These are phyloP conservation scores for Cryphonectria nitschkei DNA, from an alignment of 2,329 filamentous ascomycete species.

Conservation along the genomic window DNA sequence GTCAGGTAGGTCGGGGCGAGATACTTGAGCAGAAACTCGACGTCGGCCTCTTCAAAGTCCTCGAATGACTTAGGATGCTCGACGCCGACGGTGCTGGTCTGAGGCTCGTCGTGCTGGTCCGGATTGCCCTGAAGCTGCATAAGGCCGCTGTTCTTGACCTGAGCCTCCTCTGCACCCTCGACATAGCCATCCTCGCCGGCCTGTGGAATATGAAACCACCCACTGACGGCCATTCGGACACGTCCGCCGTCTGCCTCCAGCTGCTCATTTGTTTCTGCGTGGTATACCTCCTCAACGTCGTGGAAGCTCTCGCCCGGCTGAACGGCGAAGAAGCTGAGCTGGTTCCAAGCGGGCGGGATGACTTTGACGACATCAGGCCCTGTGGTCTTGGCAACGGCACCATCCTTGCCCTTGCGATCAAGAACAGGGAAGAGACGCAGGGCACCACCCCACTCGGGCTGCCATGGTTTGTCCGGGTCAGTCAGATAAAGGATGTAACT, in stretches of 20 bases:
- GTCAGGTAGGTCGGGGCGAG: slow-evolving; percentile 89
- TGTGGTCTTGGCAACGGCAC: slow-evolving; percentile 78
- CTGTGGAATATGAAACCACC: slow-evolving; percentile 99
- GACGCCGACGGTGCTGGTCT: slow-evolving; percentile 58
- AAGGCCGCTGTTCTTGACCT: slow-evolving; percentile 86
- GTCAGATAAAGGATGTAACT: slow-evolving; percentile 98
- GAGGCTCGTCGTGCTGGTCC: slow-evolving; percentile 84
- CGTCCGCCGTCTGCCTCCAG: slow-evolving; percentile 72
- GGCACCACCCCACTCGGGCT: slow-evolving; percentile 89
- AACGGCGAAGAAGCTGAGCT: slow-evolving; percentile 96
- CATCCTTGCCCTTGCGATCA: slow-evolving; percentile 67
- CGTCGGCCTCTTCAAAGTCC: slow-evolving; percentile 72
- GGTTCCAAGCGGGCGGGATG: slow-evolving; percentile 95
- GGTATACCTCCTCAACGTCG: slow-evolving; percentile 97
- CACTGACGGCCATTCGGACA: slow-evolving; percentile 95
- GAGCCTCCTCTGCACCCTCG: slow-evolving; percentile 82
- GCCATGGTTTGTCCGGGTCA: slow-evolving; percentile 89
- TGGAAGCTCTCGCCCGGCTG: slow-evolving; percentile 99
- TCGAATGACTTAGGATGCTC: slow-evolving; percentile 49
- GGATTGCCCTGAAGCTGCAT: slow-evolving; percentile 92
- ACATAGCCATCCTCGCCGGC: slow-evolving; percentile 90
- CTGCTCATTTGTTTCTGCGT: slow-evolving; percentile 61
- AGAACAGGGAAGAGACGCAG: slow-evolving; percentile 81
- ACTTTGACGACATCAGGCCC: slow-evolving; percentile 76
- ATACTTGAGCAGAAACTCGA: slow-evolving; percentile 89